These are phyloP conservation scores for Gigaspora rosea DNA, from an alignment of 192 early-diverging fungal genomes.

Conservation along the genomic window DNA sequence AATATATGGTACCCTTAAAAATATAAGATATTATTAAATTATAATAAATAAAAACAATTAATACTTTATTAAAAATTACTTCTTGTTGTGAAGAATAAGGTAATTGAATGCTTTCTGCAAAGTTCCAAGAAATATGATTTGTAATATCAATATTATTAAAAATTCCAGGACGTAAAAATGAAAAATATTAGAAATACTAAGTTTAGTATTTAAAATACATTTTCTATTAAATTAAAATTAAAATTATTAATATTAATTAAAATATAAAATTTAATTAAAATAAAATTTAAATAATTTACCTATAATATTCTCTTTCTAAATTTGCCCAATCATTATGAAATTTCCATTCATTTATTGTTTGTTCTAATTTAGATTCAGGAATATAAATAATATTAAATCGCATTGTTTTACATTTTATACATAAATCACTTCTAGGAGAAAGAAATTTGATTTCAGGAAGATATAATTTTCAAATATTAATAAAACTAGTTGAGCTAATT, in stretches of 20 bases:
- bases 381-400: neutral
- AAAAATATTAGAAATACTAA: neutral
- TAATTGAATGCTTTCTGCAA: constrained; percentile 1
- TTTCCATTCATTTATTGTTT: neutral
- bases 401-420: neutral
- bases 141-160: neutral
- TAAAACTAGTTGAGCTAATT: neutral
- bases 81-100: neutral
- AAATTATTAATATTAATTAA: constrained; percentile 8
- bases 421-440: neutral
- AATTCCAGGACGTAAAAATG: neutral
- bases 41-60: neutral
- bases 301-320: constrained; percentile 3
- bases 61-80: neutral
- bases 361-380: neutral
- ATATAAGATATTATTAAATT: neutral
- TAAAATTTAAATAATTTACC: neutral
- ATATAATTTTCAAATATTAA: neutral
- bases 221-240: neutral
- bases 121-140: constrained; percentile 1
- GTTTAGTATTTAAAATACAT: neutral
- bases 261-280: neutral
- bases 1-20: neutral
- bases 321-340: neutral
- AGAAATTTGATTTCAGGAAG: neutral